Conservation (phyloP, 345 rosid genomes). For the Moricandia moricandioides region DNA sequence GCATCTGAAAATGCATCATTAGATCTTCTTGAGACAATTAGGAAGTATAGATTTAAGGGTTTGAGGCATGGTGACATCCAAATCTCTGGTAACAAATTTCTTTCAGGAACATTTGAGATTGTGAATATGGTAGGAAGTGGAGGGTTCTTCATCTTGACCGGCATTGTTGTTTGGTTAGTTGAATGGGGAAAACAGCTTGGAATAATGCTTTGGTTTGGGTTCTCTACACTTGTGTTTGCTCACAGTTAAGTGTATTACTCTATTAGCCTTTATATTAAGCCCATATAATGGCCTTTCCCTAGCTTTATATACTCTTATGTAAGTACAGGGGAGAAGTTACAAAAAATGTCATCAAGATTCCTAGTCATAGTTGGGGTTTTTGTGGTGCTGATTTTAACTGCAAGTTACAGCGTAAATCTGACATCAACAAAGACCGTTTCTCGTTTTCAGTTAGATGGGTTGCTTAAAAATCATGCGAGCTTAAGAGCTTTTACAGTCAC, state of each 20-base stretch:
- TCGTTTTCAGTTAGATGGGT: not conserved
- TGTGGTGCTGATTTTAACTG: slow-evolving; percentile 24
- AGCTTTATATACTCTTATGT: not conserved
- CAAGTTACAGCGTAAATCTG: slow-evolving; percentile 26
- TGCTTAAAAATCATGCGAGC: too few species aligned
- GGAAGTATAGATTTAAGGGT: not conserved
- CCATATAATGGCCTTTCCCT: too few species aligned
- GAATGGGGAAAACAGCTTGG: slow-evolving; percentile 29
- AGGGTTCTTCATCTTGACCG: not conserved
- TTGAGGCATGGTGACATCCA: not conserved
- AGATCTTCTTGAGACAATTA: not conserved
- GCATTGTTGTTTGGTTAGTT: not conserved
- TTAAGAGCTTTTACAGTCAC: not conserved
- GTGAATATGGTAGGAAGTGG: not conserved
- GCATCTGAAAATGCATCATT: not conserved
- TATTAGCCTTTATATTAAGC: not conserved
- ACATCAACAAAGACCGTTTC: slow-evolving; percentile 26
- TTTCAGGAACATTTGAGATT: not conserved
- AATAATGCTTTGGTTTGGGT: slow-evolving; percentile 20
- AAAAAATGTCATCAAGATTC: slow-evolving; percentile 18
- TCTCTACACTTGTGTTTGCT: slow-evolving; percentile 29
- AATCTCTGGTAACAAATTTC: not conserved
- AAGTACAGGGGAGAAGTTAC: slow-evolving; percentile 27
- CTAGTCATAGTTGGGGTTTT: slow-evolving; percentile 25
- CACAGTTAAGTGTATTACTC: slow-evolving; percentile 19